These are phyloP conservation scores for Penicillium sp. DNA, from an alignment of 2,329 filamentous ascomycete species.

Conservation along the genomic window DNA sequence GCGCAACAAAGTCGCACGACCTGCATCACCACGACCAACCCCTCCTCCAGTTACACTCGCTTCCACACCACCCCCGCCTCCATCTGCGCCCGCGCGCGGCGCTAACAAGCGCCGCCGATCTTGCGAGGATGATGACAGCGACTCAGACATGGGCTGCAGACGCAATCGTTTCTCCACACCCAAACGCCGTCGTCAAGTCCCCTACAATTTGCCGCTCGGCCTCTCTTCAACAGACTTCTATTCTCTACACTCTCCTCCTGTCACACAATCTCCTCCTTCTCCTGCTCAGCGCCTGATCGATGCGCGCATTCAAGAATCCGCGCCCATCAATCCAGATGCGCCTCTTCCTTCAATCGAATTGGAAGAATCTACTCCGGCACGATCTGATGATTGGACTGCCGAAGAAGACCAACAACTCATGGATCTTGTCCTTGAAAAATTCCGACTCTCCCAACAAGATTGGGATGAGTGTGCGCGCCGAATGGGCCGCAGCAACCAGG, in stretches of 20 bases:
- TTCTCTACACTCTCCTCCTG: slow-evolving; percentile 37
- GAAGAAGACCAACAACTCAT: slow-evolving; percentile 46
- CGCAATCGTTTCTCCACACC: slow-evolving; percentile 42
- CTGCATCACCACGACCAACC: slow-evolving; percentile 22
- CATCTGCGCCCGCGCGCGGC: slow-evolving; percentile 32
- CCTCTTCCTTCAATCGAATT: slow-evolving; percentile 39
- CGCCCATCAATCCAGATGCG: slow-evolving; percentile 31
- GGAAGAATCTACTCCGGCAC: slow-evolving; percentile 16
- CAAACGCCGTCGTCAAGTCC: slow-evolving; percentile 44
- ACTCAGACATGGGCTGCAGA: slow-evolving; percentile 8
- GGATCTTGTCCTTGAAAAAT: slow-evolving; percentile 45
- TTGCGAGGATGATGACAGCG: slow-evolving; percentile 24
- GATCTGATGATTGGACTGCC: slow-evolving; percentile 34
- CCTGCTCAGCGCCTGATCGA: slow-evolving; percentile 16
- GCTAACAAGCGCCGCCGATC: slow-evolving; percentile 43
- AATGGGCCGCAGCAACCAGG: slow-evolving; percentile 41
- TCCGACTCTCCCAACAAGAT: slow-evolving; percentile 43
- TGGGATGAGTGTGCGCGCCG: slow-evolving; percentile 48
- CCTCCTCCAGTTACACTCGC: slow-evolving; percentile 17
- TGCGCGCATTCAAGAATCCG: slow-evolving; percentile 9
- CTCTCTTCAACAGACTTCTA: slow-evolving; percentile 46
- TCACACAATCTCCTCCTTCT: slow-evolving; percentile 34
- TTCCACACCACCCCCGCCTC: slow-evolving; percentile 22
- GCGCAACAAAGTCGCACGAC: slow-evolving; percentile 28
- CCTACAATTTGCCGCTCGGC: slow-evolving; percentile 46